Evolutionary conservation across 2,329 filamentous ascomycete species (phyloP).

Genomic region (Botrytis fragariae): DNA sequence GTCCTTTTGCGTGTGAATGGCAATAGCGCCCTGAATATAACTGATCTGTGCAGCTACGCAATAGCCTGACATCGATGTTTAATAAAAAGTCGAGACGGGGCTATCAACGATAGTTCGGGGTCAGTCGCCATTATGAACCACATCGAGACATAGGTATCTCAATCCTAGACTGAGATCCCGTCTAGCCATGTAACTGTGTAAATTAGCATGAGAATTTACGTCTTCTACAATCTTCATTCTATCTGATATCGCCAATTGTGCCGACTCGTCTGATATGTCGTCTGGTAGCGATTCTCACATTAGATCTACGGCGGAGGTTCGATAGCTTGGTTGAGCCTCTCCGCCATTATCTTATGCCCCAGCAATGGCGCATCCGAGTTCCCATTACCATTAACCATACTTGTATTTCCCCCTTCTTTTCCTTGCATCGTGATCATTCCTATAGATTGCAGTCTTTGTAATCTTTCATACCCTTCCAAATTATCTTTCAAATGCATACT

Average conservation of each 20-base stretch:
- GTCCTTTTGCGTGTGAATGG: background rate
- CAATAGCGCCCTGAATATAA: background rate
- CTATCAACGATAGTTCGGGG: background rate
- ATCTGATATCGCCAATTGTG: background rate
- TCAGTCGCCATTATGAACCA: background rate
- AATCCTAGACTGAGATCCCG: background rate
- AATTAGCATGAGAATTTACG: background rate
- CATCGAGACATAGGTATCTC: background rate
- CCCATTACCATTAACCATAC: background rate
- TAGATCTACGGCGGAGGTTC: background rate
- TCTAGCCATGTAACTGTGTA: background rate
- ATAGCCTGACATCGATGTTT: background rate
- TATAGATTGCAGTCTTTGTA: background rate
- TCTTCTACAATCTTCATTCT: background rate
- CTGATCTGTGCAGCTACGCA: background rate
- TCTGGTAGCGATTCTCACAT: background rate
- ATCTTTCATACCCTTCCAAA: background rate
- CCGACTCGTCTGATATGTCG: background rate
- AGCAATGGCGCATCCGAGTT: background rate
- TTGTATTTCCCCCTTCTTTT: background rate
- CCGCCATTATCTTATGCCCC: background rate
- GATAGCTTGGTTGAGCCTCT: background rate
- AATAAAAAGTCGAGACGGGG: background rate
- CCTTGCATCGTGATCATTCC: background rate
- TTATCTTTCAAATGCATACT: slow-evolving; percentile 16